phyloP scores from a whole-genome alignment of 129 eudicot species.

The Ambrosia trifida region DNA sequence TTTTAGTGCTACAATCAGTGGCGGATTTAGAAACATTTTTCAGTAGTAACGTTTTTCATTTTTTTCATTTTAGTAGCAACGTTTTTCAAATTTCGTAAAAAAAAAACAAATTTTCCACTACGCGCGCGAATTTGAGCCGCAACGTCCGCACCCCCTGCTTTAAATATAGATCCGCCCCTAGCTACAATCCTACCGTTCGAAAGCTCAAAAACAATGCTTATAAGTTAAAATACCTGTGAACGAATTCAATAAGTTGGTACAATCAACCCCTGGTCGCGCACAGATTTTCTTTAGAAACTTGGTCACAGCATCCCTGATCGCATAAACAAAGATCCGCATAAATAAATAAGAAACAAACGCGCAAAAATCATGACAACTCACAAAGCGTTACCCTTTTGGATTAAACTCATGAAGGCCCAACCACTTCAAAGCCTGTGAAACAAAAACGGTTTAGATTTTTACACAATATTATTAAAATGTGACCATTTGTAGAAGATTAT shows the following conservation, averaged over 20 bases:
- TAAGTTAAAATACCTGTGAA: constrained; percentile 50
- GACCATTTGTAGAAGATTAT: background rate
- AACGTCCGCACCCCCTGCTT: no score
- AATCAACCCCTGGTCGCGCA: constrained; percentile 47
- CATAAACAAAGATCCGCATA: constrained; percentile 7
- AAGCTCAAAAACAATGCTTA: background rate
- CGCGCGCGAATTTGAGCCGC: no score
- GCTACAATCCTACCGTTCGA: background rate
- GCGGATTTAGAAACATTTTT: no score
- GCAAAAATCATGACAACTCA: background rate
- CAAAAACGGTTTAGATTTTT: constrained; percentile 11
- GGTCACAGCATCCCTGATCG: constrained; percentile 51
- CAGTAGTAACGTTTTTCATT: no score
- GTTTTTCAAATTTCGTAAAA: no score
- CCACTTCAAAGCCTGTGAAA: constrained; percentile 53
- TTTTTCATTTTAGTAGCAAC: no score
- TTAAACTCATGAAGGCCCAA: constrained; percentile 59
- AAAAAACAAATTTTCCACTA: no score
- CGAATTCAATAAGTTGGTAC: constrained; percentile 58
- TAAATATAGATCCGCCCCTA: no score
- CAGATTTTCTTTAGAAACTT: constrained; percentile 50
- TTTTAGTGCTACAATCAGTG: constrained; percentile 7
- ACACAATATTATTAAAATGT: constrained; percentile 5
- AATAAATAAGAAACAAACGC: background rate
- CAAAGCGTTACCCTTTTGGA: constrained; percentile 57